Percentiles rank a stretch among this genome's conserved stretches.
phyloP scores from a whole-genome alignment of 768 basidiomycete species.

The Amanita fuliginea region DNA sequence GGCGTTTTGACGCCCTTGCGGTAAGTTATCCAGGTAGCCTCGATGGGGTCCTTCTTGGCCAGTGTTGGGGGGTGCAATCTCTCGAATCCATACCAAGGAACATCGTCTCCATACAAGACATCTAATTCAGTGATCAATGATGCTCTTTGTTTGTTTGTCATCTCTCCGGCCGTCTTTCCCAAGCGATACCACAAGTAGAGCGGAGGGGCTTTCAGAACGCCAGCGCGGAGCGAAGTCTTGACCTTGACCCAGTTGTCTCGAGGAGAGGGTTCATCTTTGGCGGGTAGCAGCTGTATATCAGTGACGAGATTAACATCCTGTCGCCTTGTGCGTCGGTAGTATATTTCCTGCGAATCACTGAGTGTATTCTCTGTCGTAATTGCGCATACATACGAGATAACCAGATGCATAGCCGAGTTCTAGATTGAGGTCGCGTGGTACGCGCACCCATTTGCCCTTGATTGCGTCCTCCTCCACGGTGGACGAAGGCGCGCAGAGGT shows the following conservation, averaged over 20 bases:
- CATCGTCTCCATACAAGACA: conserved; percentile 74
- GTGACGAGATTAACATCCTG: conserved; percentile 74
- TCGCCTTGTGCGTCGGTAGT: conserved; percentile 79
- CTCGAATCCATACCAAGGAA: conserved; percentile 82
- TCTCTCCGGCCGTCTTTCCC: conserved; percentile 51
- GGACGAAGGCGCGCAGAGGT: conserved; percentile 58
- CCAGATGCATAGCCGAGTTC: conserved; percentile 42
- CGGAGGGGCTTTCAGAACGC: conserved; percentile 42
- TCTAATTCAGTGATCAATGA: conserved; percentile 88
- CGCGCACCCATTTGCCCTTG: conserved; percentile 83
- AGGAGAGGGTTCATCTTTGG: conserved; percentile 38
- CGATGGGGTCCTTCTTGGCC: conserved; percentile 24
- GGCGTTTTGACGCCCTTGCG: conserved; percentile 67
- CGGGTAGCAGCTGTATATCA: conserved; percentile 53
- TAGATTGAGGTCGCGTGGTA: conserved; percentile 70
- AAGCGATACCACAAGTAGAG: conserved; percentile 73
- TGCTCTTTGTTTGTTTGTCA: conserved; percentile 41
- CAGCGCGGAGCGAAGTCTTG: conserved; percentile 49
- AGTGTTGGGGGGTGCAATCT: conserved; percentile 54
- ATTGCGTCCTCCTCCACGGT: conserved; percentile 65
- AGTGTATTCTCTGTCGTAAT: not conserved
- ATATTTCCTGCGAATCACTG: conserved; percentile 36
- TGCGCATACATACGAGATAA: conserved; percentile 38
- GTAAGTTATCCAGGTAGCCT: conserved; percentile 55
- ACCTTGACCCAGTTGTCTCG: conserved; percentile 55